Conservation (phyloP, 257 asterid species). For the Fraxinus anomala region DNA sequence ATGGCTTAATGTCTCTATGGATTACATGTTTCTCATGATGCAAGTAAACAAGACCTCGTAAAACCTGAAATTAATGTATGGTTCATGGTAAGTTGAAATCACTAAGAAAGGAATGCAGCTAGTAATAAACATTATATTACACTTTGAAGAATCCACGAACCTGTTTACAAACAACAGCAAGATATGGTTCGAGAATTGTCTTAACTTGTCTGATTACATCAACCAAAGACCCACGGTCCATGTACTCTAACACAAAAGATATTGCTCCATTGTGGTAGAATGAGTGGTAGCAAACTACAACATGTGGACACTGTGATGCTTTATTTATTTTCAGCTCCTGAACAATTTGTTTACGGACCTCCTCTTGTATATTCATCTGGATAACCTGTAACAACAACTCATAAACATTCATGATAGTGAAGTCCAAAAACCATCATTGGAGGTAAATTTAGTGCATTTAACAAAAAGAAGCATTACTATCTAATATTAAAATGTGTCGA, state of each 20-base stretch:
- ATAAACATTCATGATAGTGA: constrained; percentile 15
- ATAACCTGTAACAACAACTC: constrained; percentile 58
- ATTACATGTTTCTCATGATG: constrained; percentile 89
- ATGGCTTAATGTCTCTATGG: constrained; percentile 86
- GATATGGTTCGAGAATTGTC: constrained; percentile 95
- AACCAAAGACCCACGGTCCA: constrained; percentile 93
- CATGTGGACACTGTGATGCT: constrained; percentile 84
- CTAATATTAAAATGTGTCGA: constrained; percentile 6
- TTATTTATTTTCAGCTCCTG: constrained; percentile 97
- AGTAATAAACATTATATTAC: constrained; percentile 12
- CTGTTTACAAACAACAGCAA: constrained; percentile 92
- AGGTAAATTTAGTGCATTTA: not conserved
- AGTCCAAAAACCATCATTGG: not conserved
- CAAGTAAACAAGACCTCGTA: constrained; percentile 86
- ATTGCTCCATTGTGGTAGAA: constrained; percentile 99
- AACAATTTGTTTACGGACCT: constrained; percentile 93
- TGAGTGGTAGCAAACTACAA: constrained; percentile 94
- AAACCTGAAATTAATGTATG: constrained; percentile 55
- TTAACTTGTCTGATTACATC: constrained; percentile 62
- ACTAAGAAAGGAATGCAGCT: constrained; percentile 3
- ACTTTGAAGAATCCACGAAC: constrained; percentile 40
- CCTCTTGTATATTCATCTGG: constrained; percentile 96
- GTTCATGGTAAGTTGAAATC: not conserved
- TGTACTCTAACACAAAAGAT: constrained; percentile 87
- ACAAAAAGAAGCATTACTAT: constrained; percentile 1